These are phyloP conservation scores for Theobroma cacao DNA, from an alignment of 345 rosid species.

Conservation along the genomic window DNA sequence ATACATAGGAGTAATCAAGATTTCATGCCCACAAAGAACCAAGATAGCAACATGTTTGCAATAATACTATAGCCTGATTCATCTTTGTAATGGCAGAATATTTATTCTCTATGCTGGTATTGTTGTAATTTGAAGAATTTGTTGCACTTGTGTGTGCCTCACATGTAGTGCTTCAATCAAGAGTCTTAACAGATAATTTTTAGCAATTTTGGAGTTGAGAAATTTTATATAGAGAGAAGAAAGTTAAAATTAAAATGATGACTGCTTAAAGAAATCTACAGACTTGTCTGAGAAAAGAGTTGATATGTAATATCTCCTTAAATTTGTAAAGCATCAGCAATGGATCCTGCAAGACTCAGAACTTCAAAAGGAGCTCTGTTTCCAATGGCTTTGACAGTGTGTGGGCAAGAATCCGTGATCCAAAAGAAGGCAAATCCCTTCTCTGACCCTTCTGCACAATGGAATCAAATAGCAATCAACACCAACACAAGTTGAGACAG, in stretches of 20 bases:
- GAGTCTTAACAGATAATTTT: too few relatives aligned
- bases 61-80: too few relatives aligned
- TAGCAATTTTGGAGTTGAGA: too few relatives aligned
- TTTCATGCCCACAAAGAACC: too few relatives aligned
- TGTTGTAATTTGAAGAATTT: too few relatives aligned
- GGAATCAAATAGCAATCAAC: slow-evolving; percentile 10
- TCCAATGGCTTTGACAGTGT: slow-evolving; percentile 71
- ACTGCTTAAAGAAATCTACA: background rate
- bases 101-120: too few relatives aligned
- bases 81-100: too few relatives aligned
- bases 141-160: too few relatives aligned
- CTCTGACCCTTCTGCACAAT: slow-evolving; percentile 32
- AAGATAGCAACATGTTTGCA: too few relatives aligned
- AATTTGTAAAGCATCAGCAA: slow-evolving; percentile 84
- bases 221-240: too few relatives aligned
- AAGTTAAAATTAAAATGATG: background rate
- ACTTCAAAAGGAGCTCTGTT: slow-evolving; percentile 85
- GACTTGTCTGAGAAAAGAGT: background rate
- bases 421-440: slow-evolving; percentile 81
- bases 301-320: slow-evolving; percentile 25
- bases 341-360: slow-evolving; percentile 87
- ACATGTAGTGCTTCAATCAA: too few relatives aligned
- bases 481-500: background rate
- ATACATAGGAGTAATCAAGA: too few relatives aligned
- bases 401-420: slow-evolving; percentile 97